A percentile compares a stretch with the other conserved stretches of the same genome.
Conservation (phyloP, 1,284 basidiomycete genomes). For the Wallemia hederae region DNA sequence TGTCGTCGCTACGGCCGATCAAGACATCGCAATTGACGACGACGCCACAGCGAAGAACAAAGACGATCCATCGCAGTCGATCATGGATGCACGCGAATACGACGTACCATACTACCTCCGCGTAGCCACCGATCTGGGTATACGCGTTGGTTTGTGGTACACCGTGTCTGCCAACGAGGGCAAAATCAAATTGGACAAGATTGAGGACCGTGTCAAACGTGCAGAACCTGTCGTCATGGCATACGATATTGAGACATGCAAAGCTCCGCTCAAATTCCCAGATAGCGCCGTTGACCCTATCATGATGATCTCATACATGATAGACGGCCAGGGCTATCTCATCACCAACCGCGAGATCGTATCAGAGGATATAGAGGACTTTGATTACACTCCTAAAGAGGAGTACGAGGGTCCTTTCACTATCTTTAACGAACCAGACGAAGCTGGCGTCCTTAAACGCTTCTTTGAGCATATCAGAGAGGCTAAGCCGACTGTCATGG, state of each 20-base stretch:
- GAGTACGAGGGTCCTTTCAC: slow-evolving; percentile 94
- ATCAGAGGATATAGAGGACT: slow-evolving; percentile 88
- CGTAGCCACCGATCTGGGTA: slow-evolving; percentile 92
- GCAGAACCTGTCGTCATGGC: slow-evolving; percentile 98
- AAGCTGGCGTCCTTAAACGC: slow-evolving; percentile 55
- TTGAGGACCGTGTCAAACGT: slow-evolving; percentile 75
- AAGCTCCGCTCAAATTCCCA: slow-evolving; percentile 93
- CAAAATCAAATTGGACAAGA: slow-evolving; percentile 38
- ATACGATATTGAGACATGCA: slow-evolving; percentile 96
- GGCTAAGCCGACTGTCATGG: slow-evolving; percentile 81
- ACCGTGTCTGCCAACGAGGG: slow-evolving; percentile 55
- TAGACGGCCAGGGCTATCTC: slow-evolving; percentile 70
- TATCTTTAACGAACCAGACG: slow-evolving; percentile 80
- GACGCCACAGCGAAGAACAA: slow-evolving; percentile 15
- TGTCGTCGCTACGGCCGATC: slow-evolving; percentile 46
- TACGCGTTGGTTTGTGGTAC: slow-evolving; percentile 96
- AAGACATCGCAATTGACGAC: slow-evolving; percentile 18
- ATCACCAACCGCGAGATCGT: slow-evolving; percentile 97
- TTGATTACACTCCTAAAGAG: slow-evolving; percentile 94
- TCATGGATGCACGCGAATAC: slow-evolving; percentile 83
- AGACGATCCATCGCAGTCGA: slow-evolving; percentile 57
- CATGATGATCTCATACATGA: slow-evolving; percentile 99
- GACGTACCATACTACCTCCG: slow-evolving; percentile 95
- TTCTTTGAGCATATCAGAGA: slow-evolving; percentile 68
- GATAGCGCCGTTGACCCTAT: slow-evolving; percentile 88